Percentiles rank a stretch among this genome's conserved stretches.
These are phyloP conservation scores for Ustilago crameri DNA, from an alignment of 1,284 basidiomycete genomes.

Conservation along the genomic window DNA sequence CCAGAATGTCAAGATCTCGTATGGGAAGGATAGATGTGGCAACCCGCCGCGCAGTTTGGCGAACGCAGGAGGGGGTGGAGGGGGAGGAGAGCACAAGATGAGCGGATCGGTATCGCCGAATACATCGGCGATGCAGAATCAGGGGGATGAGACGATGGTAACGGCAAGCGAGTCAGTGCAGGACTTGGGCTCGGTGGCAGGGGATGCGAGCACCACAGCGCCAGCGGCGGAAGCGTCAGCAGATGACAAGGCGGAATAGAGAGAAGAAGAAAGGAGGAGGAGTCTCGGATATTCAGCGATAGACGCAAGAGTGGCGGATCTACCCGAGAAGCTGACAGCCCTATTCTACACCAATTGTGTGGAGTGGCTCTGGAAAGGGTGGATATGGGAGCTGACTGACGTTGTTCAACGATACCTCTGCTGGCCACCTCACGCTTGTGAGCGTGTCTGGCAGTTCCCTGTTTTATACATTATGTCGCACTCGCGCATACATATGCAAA, in stretches of 20 bases:
- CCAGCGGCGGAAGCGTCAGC: constrained; percentile 1
- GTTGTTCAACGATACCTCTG: neutral
- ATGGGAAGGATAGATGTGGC: constrained; percentile 66
- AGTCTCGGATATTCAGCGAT: neutral
- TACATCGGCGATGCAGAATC: constrained; percentile 16
- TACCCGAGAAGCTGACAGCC: no score
- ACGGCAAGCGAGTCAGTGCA: constrained; percentile 50
- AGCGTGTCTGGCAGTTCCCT: no score
- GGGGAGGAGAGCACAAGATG: constrained; percentile 23
- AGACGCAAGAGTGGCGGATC: no score
- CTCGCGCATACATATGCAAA: no score
- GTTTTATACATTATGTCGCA: no score
- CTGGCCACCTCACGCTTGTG: neutral
- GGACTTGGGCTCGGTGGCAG: constrained; percentile 25
- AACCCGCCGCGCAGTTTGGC: constrained; percentile 58
- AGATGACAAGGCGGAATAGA: constrained; percentile 16
- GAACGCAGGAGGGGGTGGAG: constrained; percentile 16
- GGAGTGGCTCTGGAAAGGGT: no score
- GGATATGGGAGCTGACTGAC: neutral
- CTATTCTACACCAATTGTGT: no score
- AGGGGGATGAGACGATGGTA: constrained; percentile 51
- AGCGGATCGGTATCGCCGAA: constrained; percentile 45
- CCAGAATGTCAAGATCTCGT: constrained; percentile 62
- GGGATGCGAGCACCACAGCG: constrained; percentile 9
- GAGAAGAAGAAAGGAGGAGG: neutral